Conservation (phyloP, 441 rosid species). For the Dalechampia spathulata region DNA sequence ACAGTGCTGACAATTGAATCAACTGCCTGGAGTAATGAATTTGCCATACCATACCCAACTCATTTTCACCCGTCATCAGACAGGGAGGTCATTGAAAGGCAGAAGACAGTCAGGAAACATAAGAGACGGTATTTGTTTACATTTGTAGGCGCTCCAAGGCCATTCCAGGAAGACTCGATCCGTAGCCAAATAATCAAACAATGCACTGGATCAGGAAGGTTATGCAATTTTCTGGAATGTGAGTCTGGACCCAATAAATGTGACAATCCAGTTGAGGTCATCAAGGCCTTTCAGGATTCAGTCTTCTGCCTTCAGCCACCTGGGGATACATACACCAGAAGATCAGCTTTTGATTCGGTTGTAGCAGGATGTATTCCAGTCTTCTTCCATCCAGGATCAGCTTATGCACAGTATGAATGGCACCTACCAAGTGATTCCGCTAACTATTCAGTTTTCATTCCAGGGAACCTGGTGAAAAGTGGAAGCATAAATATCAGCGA, state of each 20-base stretch:
- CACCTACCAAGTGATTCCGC: slow-evolving; percentile 49
- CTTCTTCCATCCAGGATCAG: slow-evolving; percentile 27
- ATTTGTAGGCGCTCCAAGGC: slow-evolving; percentile 58
- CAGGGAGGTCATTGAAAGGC: slow-evolving; percentile 44
- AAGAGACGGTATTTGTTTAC: slow-evolving; percentile 39
- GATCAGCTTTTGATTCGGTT: too few relatives aligned
- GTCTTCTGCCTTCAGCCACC: slow-evolving; percentile 69
- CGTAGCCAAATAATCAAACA: slow-evolving; percentile 45
- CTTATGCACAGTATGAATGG: slow-evolving; percentile 65
- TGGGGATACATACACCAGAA: slow-evolving; percentile 44
- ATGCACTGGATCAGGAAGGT: slow-evolving; percentile 30
- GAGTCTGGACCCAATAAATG: slow-evolving; percentile 30
- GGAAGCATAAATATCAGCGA: slow-evolving; percentile 16
- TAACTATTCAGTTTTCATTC: slow-evolving; percentile 57
- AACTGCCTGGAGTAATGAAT: slow-evolving; percentile 49
- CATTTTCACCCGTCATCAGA: slow-evolving; percentile 52
- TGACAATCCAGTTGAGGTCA: slow-evolving; percentile 40
- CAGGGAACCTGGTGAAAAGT: slow-evolving; percentile 22
- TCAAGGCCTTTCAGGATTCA: slow-evolving; percentile 37
- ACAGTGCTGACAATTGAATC: slow-evolving; percentile 56
- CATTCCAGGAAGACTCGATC: slow-evolving; percentile 25
- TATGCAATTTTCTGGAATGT: slow-evolving; percentile 51
- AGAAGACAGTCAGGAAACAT: slow-evolving; percentile 22
- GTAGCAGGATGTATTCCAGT: too few relatives aligned
- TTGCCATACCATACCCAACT: slow-evolving; percentile 69